Base-by-base conservation (phyloP, 2,329 filamentous ascomycete species). In the Domatiomyces globalis region DNA sequence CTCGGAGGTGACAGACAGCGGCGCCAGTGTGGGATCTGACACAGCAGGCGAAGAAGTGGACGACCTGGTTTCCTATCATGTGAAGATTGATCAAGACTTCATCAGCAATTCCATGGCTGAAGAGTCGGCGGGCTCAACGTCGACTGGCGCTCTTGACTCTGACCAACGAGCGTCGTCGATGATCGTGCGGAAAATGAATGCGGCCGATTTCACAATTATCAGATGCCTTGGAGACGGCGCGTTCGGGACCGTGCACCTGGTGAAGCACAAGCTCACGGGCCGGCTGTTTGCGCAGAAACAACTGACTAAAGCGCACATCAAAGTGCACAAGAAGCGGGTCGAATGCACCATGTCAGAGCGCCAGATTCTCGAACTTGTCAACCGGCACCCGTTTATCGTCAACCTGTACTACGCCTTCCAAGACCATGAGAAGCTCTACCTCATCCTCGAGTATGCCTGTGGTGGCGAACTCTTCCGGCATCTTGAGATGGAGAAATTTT, bases 351-450 rank as follows among this genome's bases (percentile, higher is more conserved):
- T 94, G 75, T 96, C 90, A 1, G 92, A 98, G 71, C 85, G 92
- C 48, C 83, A 84, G 61, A 95, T 98, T 50, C 76, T 98, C 49
- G 92, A 98, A 71, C 94, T 86, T 54, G 87, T 98, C 67, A 96
- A 94, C 68, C 80, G 89, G 33, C 92, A 98, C 67, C 90, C 92
- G 0, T 98, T 98, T 65, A 89, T 98, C 46, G 92, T 98, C 58
- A 96, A 96, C 70, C 78, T 98, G 17, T 98, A 86, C 70, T 98
- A 98, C 63, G 92, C 92, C 19, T 98, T 98, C 69, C 92, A 98
- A 69, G 92, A 98, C 64, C 87, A 88, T 60, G 89, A 95, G 73
- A 95, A 95, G 71, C 80, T 98, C 33, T 98, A 98, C 65, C 75
- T 98, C 45, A 96, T 98, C 59, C 79, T 98, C 20, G 90, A 98